Base-by-base conservation (phyloP, 2,329 filamentous ascomycete genomes). In the Beauveria sp. region DNA sequence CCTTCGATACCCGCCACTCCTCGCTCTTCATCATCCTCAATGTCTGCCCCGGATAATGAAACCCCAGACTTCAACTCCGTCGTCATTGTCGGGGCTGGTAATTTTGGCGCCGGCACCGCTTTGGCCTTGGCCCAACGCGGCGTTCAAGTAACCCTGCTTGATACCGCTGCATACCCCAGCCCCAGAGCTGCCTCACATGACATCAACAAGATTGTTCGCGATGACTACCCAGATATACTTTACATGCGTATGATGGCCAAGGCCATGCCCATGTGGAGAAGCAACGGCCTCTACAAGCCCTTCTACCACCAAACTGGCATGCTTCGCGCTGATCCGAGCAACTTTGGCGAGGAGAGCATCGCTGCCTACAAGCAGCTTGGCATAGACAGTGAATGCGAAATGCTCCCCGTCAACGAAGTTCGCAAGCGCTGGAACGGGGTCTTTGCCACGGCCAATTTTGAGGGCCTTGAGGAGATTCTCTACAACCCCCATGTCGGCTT, bases 301-400 rank as follows among this genome's bases (percentile, higher is more conserved):
- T 79, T 74, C 63, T 87, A 84, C 67, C 81, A 86, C 66, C 77
- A 81, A 64, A 82, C 82, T 0, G 84, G 84, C 10, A 84, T 84
- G 82, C 68, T 76, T 6, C 69, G 75, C 40, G 75, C 70, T 10
- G 75, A 77, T 60, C 62, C 69, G 1, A 71, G 70, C 30, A 74
- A 79, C 51, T 76, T 83, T 61, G 78, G 79, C 2, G 66, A 71
- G 20, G 71, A 76, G 41, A 72, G 84, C 52, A 67, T 82, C 1
- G 66, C 74, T 3, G 70, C 72, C 0, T 71, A 76, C 66, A 66
- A 68, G 61, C 64, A 67, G 18, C 68, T 72, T 59, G 73, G 72
- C 26, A 72, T 81, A 43, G 65, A 72, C 40, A 78, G 81, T 54
- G 64, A 70, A 10, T 73, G 75, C 5, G 67, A 69, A 59, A 72